phyloP scores from a whole-genome alignment of 208 protist genomes.

The Balamuthia mandrillaris region DNA sequence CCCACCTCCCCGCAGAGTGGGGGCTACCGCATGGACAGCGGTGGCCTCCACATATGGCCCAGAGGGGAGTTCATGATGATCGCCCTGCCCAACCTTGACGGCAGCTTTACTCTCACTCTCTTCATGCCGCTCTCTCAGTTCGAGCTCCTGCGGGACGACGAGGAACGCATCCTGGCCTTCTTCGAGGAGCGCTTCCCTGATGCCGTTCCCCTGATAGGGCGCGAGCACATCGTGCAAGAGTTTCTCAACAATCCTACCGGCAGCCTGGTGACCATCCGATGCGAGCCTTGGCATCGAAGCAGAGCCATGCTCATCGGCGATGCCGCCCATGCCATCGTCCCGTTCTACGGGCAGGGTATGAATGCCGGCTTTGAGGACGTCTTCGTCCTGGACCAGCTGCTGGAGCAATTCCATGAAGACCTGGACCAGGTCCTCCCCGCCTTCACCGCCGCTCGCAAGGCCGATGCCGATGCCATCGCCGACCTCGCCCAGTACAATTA shows the following conservation, averaged over 20 bases:
- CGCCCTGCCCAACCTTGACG: conserved; percentile 53
- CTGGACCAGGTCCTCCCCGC: not conserved
- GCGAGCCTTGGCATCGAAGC: conserved; percentile 24
- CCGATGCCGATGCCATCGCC: conserved; percentile 54
- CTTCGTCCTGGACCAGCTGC: conserved; percentile 32
- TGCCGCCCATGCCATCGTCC: conserved; percentile 61
- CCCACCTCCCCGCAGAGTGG: not conserved
- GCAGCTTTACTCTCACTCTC: conserved; percentile 50
- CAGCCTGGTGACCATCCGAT: conserved; percentile 52
- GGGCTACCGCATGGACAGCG: not conserved
- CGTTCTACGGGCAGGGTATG: conserved; percentile 67
- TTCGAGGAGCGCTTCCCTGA: conserved; percentile 50
- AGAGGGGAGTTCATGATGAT: conserved; percentile 60
- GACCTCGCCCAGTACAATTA: conserved; percentile 60
- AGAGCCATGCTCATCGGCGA: conserved; percentile 36
- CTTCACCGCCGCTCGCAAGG: conserved; percentile 42
- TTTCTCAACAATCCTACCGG: conserved; percentile 44
- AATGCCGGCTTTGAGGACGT: conserved; percentile 59
- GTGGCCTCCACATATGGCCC: conserved; percentile 60
- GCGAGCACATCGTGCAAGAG: not conserved
- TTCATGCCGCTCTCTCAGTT: conserved; percentile 55
- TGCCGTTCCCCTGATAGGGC: conserved; percentile 30
- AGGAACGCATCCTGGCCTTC: conserved; percentile 21
- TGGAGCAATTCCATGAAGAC: conserved; percentile 16
- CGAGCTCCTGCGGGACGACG: conserved; percentile 13